These are phyloP conservation scores for Neurospora sp. DNA, from an alignment of 495 filamentous ascomycete genomes.

Conservation along the genomic window DNA sequence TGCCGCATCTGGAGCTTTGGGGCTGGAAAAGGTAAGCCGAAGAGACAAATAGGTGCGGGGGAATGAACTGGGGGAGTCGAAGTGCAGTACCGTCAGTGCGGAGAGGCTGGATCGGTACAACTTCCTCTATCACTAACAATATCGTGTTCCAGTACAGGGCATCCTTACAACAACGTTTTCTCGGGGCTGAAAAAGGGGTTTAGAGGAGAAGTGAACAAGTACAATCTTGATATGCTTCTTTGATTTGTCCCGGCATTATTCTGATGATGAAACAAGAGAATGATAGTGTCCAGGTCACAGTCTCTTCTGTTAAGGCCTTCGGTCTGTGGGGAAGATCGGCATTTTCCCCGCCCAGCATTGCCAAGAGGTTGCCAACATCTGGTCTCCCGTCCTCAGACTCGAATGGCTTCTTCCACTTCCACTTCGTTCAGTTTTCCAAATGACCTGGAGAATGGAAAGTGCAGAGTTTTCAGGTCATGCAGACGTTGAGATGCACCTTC, in stretches of 20 bases:
- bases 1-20: background rate
- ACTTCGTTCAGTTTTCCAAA: background rate
- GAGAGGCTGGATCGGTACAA: background rate
- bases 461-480: background rate
- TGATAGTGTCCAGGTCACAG: background rate
- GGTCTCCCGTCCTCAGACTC: background rate
- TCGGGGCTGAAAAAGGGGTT: background rate
- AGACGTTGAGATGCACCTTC: background rate
- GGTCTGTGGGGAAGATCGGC: background rate
- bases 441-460: background rate
- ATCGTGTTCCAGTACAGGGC: too few relatives aligned
- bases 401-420: too few relatives aligned
- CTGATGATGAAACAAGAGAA: background rate
- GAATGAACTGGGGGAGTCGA: background rate
- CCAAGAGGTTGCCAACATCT: background rate
- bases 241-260: background rate
- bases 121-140: background rate
- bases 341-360: background rate
- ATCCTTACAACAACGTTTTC: background rate
- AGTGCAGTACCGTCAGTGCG: background rate
- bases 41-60: background rate
- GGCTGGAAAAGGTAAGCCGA: background rate
- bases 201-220: background rate
- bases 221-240: background rate
- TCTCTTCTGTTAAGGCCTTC: background rate